Percentiles rank a stretch among this genome's conserved stretches.
phyloP scores from a whole-genome alignment of 2,329 filamentous ascomycete genomes.

The Stachybotrys elegans region DNA sequence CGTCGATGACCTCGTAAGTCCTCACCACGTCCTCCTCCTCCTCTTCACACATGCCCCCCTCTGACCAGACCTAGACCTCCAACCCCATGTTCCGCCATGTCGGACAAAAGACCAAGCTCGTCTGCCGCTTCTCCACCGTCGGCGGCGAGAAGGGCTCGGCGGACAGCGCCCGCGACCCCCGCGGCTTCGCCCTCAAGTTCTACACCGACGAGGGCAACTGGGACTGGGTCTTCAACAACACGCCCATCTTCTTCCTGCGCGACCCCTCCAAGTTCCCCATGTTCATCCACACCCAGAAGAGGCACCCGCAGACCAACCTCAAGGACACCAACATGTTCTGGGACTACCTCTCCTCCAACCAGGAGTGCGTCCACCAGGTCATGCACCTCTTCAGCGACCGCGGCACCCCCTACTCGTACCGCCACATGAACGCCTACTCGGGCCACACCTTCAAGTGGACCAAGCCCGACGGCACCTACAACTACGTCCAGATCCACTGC shows the following conservation, averaged over 20 bases:
- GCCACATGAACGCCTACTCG: slow-evolving; percentile 63
- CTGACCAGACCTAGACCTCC: no score
- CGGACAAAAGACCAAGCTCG: slow-evolving; percentile 56
- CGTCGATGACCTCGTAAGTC: slow-evolving; percentile 48
- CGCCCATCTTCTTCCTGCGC: slow-evolving; percentile 43
- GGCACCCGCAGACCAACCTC: slow-evolving; percentile 42
- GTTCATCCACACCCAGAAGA: slow-evolving; percentile 40
- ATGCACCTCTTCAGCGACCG: slow-evolving; percentile 63
- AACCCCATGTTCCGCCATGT: no score
- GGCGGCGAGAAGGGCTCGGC: slow-evolving; percentile 64
- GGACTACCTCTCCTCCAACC: slow-evolving; percentile 42
- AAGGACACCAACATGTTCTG: slow-evolving; percentile 43
- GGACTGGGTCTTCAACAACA: slow-evolving; percentile 17
- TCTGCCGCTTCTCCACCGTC: slow-evolving; percentile 65
- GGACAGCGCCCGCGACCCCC: slow-evolving; percentile 57
- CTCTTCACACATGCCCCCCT: no score
- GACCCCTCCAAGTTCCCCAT: slow-evolving; percentile 42
- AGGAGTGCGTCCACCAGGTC: slow-evolving; percentile 48
- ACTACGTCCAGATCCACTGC: slow-evolving; percentile 60
- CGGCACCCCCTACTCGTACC: slow-evolving; percentile 58
- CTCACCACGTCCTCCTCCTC: no score
- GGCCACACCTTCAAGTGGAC: slow-evolving; percentile 62
- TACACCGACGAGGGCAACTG: slow-evolving; percentile 63
- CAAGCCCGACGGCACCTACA: slow-evolving; percentile 59
- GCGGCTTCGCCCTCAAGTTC: slow-evolving; percentile 66